Evolutionary conservation across 1,284 basidiomycete genomes (phyloP).

Genomic region (Nidula niveotomentosa): DNA sequence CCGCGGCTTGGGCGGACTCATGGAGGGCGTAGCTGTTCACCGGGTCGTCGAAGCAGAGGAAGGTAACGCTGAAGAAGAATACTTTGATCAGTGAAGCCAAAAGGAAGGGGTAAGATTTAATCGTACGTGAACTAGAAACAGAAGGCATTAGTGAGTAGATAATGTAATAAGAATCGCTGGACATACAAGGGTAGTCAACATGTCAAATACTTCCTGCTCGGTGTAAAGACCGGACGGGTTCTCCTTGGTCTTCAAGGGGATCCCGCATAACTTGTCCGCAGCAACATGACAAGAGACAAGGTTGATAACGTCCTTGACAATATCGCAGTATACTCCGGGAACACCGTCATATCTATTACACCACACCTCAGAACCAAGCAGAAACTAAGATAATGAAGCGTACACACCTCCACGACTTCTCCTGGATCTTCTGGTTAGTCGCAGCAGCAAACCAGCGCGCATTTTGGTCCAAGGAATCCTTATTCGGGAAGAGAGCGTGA

Average conservation of each 20-base stretch:
- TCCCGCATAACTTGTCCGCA: slow-evolving; percentile 49
- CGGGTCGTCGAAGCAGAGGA: slow-evolving; percentile 32
- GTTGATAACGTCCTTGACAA: slow-evolving; percentile 64
- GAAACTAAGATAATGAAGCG: background rate
- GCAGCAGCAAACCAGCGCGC: slow-evolving; percentile 22
- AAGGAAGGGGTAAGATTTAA: background rate
- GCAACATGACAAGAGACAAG: slow-evolving; percentile 51
- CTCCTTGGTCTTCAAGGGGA: slow-evolving; percentile 57
- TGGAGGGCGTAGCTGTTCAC: slow-evolving; percentile 30
- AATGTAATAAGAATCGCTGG: slow-evolving; percentile 1
- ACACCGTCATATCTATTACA: slow-evolving; percentile 25
- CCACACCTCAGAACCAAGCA: too few species aligned
- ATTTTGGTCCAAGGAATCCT: slow-evolving; percentile 26
- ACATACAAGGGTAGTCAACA: slow-evolving; percentile 44
- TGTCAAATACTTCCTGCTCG: slow-evolving; percentile 52
- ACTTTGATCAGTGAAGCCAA: background rate
- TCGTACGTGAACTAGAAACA: slow-evolving; percentile 19
- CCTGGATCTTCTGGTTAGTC: slow-evolving; percentile 19
- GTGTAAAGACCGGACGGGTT: slow-evolving; percentile 53
- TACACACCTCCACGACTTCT: slow-evolving; percentile 27
- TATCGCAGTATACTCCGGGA: slow-evolving; percentile 48
- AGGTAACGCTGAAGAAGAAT: slow-evolving; percentile 24
- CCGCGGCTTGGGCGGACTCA: slow-evolving; percentile 25
- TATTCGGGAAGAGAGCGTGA: slow-evolving; percentile 33
- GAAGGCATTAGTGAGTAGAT: background rate